phyloP scores from a whole-genome alignment of 1,284 basidiomycete species.

The Rhodofomes roseus region DNA sequence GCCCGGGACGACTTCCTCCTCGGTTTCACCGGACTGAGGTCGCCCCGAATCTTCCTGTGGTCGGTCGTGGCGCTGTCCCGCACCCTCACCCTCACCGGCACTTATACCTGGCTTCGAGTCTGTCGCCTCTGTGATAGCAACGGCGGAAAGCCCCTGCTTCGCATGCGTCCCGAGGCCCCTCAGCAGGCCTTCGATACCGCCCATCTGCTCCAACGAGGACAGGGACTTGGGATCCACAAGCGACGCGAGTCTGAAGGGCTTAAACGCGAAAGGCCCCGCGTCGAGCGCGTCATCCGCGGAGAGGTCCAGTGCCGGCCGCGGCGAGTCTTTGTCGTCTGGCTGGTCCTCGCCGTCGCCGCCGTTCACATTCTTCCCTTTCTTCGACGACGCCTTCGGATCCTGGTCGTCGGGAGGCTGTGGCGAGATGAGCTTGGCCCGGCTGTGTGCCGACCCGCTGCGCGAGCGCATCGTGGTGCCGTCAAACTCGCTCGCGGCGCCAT shows the following conservation, averaged over 20 bases:
- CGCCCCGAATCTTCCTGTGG: conserved; percentile 4
- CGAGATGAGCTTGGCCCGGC: conserved; percentile 18
- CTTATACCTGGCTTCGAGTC: conserved; percentile 19
- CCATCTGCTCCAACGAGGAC: conserved; percentile 64
- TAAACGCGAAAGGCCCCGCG: conserved; percentile 67
- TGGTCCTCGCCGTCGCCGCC: conserved; percentile 17
- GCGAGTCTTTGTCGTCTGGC: conserved; percentile 25
- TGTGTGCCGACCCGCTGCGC: conserved; percentile 19
- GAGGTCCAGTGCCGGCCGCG: conserved; percentile 33
- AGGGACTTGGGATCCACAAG: conserved; percentile 89
- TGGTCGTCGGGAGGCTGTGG: neutral
- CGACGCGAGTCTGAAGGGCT: conserved; percentile 76
- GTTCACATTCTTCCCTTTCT: conserved; percentile 13
- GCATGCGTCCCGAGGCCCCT: conserved; percentile 72
- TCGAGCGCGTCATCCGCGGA: conserved; percentile 61
- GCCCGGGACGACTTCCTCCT: conserved; percentile 29
- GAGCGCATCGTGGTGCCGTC: conserved; percentile 24
- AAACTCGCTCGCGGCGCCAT: conserved; percentile 13
- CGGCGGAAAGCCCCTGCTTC: conserved; percentile 48
- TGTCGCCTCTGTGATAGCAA: conserved; percentile 4
- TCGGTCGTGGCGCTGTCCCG: conserved; percentile 36
- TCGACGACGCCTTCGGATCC: neutral
- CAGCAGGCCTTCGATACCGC: conserved; percentile 71
- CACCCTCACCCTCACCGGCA: conserved; percentile 23
- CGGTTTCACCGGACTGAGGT: conserved; percentile 3